Base-by-base conservation (phyloP, 768 basidiomycete species). In the Tricholoma hemisulphureum region DNA sequence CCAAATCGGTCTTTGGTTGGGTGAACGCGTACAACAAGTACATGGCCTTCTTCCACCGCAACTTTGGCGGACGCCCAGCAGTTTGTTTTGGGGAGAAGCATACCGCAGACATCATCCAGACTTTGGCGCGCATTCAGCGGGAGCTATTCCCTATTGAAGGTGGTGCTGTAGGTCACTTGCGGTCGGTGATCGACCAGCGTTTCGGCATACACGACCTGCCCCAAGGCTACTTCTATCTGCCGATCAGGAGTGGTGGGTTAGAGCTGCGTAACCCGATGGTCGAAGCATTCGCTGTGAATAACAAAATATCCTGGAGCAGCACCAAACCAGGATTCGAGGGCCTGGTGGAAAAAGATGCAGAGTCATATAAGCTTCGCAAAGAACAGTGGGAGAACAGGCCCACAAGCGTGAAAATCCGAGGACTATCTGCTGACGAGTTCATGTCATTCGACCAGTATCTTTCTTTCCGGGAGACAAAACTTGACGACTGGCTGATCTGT, bases 211-310 rank as follows among this genome's bases (percentile, higher is more conserved):
- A 49, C 11, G 63, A 70, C 46, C 61, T 73, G n/a, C 71, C 70
- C 1, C 63, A 67, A 37, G 71, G 71, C 0, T 72, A 66, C 55
- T 71, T 67, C 56, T 72, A 66, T 58, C 59, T 68, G n/a, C 67
- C 71, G 4, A 64, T 72, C 34, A 50, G 63, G n/a, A 57, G 57
- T 43, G 71, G 71, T 20, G 70, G 70, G 1, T 58, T 72, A 43
- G 69, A 70, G 54, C 55, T 73, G 11, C 65, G 65, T 49, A 74
- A 78, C 46, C 70, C 71, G 1, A 71, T 78, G 64, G 63, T 78
- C 20, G 74, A 76, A 53, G 65, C 75, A 20, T 66, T 77, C 35
- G 67, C 71, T 1, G 51, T 76, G 13, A 14, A 46, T 24, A 46
- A 11, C 6, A 46, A 13, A 26, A 26, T 14, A 14, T 14, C 45